A percentile compares a stretch with the other conserved stretches of the same genome.
These are phyloP conservation scores for Elsinoe perseae DNA, from an alignment of 2,329 filamentous ascomycete species.

Conservation along the genomic window DNA sequence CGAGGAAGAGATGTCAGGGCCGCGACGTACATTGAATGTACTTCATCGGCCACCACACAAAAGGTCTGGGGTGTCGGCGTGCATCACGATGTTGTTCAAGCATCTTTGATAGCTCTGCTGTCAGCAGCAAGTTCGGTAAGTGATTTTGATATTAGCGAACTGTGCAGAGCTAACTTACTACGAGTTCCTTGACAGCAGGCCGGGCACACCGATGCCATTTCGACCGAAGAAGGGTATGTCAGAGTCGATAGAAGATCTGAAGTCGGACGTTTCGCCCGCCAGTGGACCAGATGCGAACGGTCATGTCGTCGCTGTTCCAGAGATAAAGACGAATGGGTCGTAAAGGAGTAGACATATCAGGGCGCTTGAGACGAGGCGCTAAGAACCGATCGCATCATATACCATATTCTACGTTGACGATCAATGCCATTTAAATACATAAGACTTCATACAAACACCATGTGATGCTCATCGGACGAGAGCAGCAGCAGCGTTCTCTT, in stretches of 20 bases:
- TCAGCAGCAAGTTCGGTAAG: slow-evolving; percentile 79
- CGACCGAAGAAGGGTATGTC: slow-evolving; percentile 44
- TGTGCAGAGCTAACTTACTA: not conserved
- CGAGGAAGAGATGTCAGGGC: slow-evolving; percentile 75
- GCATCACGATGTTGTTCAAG: slow-evolving; percentile 86
- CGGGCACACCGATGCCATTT: slow-evolving; percentile 60
- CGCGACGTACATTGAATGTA: slow-evolving; percentile 93
- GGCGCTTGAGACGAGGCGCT: not conserved
- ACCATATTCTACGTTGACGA: not conserved
- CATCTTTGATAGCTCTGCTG: slow-evolving; percentile 76
- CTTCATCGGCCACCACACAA: slow-evolving; percentile 55
- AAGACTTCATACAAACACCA: not conserved
- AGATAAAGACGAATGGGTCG: slow-evolving; percentile 21
- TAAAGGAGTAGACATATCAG: not conserved
- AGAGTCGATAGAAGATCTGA: slow-evolving; percentile 28
- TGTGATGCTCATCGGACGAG: not conserved
- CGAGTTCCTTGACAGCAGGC: slow-evolving; percentile 65
- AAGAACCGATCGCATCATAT: slow-evolving; percentile 4
- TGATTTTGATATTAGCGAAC: slow-evolving; percentile 22
- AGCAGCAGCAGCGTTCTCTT: not conserved
- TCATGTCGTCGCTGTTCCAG: slow-evolving; percentile 27
- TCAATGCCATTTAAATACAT: not conserved
- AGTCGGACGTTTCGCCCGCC: slow-evolving; percentile 25
- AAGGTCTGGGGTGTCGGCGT: slow-evolving; percentile 87
- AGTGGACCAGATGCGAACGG: slow-evolving; percentile 27